phyloP scores from a whole-genome alignment of 2,329 filamentous ascomycete species.

The Aspergillus jensenii region DNA sequence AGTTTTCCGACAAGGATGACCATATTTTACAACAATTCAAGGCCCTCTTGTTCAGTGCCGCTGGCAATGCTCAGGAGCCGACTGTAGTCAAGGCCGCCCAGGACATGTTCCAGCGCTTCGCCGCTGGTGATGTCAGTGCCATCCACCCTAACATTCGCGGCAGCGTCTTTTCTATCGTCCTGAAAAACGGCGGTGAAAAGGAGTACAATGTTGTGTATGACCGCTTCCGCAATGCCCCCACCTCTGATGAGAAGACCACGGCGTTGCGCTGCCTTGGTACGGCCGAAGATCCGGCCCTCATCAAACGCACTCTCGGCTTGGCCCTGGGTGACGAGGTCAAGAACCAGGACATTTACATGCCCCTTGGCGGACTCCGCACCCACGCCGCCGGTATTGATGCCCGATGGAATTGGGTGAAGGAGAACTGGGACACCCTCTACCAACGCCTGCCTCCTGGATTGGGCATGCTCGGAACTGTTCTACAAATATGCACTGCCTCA shows the following conservation, averaged over 20 bases:
- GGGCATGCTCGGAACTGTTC: conserved; percentile 80
- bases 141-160: conserved; percentile 89
- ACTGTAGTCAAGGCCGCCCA: conserved; percentile 75
- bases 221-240: conserved; percentile 72
- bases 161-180: conserved; percentile 79
- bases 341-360: conserved; percentile 92
- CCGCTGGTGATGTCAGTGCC: conserved; percentile 72
- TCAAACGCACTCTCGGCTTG: conserved; percentile 75
- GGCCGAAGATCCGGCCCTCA: conserved; percentile 73
- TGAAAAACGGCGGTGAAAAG: conserved; percentile 80
- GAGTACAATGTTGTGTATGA: conserved; percentile 80
- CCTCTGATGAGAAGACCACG: conserved; percentile 86
- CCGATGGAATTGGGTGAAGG: conserved; percentile 78
- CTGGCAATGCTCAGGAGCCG: conserved; percentile 78
- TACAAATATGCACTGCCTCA: conserved; percentile 76
- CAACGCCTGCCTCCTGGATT: conserved; percentile 82
- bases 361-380: conserved; percentile 73
- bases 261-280: conserved; percentile 81
- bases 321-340: conserved; percentile 80
- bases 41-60: conserved; percentile 80
- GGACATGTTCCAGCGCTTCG: conserved; percentile 87
- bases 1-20: conserved; percentile 78
- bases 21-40: conserved; percentile 96
- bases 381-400: conserved; percentile 77
- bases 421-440: conserved; percentile 83